Evolutionary conservation across 1,284 basidiomycete genomes (phyloP).

Genomic region (Spongispora temasekensis): DNA sequence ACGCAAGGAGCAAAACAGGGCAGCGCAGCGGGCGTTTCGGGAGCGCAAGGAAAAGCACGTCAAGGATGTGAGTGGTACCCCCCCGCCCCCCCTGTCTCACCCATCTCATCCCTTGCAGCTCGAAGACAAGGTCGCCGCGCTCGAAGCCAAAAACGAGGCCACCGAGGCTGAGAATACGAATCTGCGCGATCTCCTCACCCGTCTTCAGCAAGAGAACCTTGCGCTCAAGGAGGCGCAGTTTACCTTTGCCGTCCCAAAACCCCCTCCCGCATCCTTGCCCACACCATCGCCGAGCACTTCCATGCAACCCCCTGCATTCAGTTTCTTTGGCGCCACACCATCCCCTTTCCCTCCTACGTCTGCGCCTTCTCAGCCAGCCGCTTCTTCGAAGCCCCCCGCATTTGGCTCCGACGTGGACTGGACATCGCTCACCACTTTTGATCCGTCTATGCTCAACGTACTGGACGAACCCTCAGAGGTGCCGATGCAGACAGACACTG

Average conservation of each 20-base stretch:
- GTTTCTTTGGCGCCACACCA: conserved; percentile 27
- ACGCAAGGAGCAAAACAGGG: conserved; percentile 86
- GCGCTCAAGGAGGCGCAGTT: conserved; percentile 71
- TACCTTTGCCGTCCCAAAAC: conserved; percentile 69
- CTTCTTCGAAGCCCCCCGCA: conserved; percentile 14
- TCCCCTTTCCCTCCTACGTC: conserved; percentile 28
- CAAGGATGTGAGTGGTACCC: conserved; percentile 81
- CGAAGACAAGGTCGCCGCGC: conserved; percentile 78
- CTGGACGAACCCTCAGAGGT: conserved; percentile 55
- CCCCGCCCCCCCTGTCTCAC: conserved; percentile 9
- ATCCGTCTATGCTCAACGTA: conserved; percentile 59
- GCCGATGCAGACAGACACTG: conserved; percentile 61
- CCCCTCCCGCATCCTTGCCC: conserved; percentile 17
- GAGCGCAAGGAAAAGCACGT: conserved; percentile 89
- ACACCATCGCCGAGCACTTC: conserved; percentile 21
- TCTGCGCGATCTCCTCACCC: conserved; percentile 70
- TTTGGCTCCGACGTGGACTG: conserved; percentile 56
- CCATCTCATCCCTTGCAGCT: conserved; percentile 47
- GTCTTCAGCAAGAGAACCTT: conserved; percentile 80
- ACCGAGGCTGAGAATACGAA: conserved; percentile 74
- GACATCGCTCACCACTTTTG: conserved; percentile 64
- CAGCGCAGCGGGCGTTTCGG: conserved; percentile 82
- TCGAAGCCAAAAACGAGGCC: conserved; percentile 74
- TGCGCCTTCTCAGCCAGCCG: conserved; percentile 27
- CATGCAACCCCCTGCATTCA: conserved; percentile 31